Evolutionary conservation across 2,329 filamentous ascomycete genomes (phyloP).

Genomic region (Rachicladosporium sp.): DNA sequence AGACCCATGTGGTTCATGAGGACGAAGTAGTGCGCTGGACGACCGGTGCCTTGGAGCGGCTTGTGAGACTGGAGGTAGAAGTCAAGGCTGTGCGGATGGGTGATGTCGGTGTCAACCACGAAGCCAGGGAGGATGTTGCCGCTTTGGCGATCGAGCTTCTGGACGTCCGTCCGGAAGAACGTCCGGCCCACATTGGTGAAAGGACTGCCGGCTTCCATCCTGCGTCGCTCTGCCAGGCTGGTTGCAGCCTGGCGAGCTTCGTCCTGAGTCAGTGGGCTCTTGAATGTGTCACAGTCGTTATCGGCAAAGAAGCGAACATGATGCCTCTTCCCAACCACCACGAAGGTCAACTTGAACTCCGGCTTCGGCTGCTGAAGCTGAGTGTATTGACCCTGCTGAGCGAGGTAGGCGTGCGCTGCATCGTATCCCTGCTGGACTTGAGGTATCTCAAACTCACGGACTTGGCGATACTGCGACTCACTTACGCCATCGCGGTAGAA

Average conservation of each 20-base stretch:
- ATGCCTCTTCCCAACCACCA: slow-evolving; percentile 31
- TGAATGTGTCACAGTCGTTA: neutral
- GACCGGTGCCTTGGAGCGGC: slow-evolving; percentile 59
- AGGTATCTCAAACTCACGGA: slow-evolving; percentile 17
- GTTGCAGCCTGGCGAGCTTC: too few species aligned
- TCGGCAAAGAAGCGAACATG: slow-evolving; percentile 28
- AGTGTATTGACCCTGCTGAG: neutral
- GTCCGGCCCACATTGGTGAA: too few species aligned
- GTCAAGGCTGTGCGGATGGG: slow-evolving; percentile 7
- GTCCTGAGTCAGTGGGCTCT: too few species aligned
- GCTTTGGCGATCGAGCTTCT: neutral
- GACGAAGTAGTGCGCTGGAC: slow-evolving; percentile 67
- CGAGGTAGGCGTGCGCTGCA: slow-evolving; percentile 5
- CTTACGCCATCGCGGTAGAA: slow-evolving; percentile 27
- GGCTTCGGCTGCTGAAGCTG: neutral
- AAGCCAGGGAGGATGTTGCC: slow-evolving; percentile 9
- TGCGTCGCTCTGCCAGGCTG: too few species aligned
- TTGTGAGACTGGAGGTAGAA: slow-evolving; percentile 14
- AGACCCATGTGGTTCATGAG: slow-evolving; percentile 2
- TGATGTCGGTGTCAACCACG: slow-evolving; percentile 10
- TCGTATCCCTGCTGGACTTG: slow-evolving; percentile 9
- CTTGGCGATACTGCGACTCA: slow-evolving; percentile 21
- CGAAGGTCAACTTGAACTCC: slow-evolving; percentile 14
- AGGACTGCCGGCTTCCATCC: too few species aligned
- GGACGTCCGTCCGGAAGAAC: too few species aligned